A percentile compares a stretch with the other conserved stretches of the same genome.
These are phyloP conservation scores for barley (Hordeum vulgare) DNA, from an alignment of 176 grass and related monocot species.

Conservation along the genomic window MorexV3_pseudomolecules_assembly NC_058520.1:584791422-584791921, in stretches of 20 bases:
- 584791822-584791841: not conserved
- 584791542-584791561: slow-evolving; percentile 35
- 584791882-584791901: not conserved
- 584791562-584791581: slow-evolving; percentile 40
- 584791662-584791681: slow-evolving; percentile 28
- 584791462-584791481: slow-evolving; percentile 40
- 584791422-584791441: not conserved
- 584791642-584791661: slow-evolving; percentile 23
- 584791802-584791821: not conserved
- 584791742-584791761: not conserved
- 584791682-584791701: slow-evolving; percentile 21
- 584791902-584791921: too few relatives aligned
- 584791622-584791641: slow-evolving; percentile 39
- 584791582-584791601: slow-evolving; percentile 4
- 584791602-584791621: slow-evolving; percentile 23
- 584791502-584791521: slow-evolving; percentile 13
- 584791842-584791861: not conserved
- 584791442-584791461: slow-evolving; percentile 9
- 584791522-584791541: slow-evolving; percentile 42
- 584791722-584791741: not conserved
- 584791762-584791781: not conserved
- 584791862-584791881: not conserved
- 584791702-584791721: not conserved
- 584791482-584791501: slow-evolving; percentile 59
- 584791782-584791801: not conserved